These are phyloP conservation scores for Fraxinus pennsylvanica DNA, from an alignment of 257 asterid species.

Conservation along the genomic window DNA sequence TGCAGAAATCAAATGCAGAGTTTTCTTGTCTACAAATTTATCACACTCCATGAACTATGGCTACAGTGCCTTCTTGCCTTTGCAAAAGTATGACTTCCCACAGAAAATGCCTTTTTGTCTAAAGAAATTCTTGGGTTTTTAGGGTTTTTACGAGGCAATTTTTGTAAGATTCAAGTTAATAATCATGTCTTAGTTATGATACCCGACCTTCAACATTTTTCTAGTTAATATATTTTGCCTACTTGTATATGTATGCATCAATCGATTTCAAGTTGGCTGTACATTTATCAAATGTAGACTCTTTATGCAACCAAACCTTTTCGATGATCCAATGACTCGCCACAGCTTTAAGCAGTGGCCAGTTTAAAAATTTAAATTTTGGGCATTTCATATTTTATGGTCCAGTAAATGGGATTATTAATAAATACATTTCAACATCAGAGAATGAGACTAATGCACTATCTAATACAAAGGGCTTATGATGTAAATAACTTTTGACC, in stretches of 20 bases:
- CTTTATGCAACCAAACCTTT: slow-evolving; percentile 29
- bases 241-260: not conserved
- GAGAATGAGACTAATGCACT: slow-evolving; percentile 30
- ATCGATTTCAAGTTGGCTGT: slow-evolving; percentile 9
- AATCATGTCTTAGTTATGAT: too few relatives aligned
- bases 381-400: slow-evolving; percentile 20
- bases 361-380: not conserved
- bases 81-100: not conserved
- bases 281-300: not conserved
- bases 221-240: not conserved
- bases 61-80: not conserved
- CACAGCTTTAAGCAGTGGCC: not conserved
- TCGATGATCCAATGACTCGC: not conserved
- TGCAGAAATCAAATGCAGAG: not conserved
- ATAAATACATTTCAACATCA: slow-evolving; percentile 34
- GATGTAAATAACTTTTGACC: slow-evolving; percentile 51
- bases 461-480: slow-evolving; percentile 35
- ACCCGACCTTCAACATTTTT: too few relatives aligned
- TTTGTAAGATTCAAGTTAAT: not conserved
- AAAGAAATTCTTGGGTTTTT: not conserved
- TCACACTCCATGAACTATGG: not conserved
- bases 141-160: not conserved
- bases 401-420: slow-evolving; percentile 30
- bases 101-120: not conserved
- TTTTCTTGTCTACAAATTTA: not conserved